Conservation (phyloP, 1,284 basidiomycete genomes). For the Sanghuangporus baumii region DNA sequence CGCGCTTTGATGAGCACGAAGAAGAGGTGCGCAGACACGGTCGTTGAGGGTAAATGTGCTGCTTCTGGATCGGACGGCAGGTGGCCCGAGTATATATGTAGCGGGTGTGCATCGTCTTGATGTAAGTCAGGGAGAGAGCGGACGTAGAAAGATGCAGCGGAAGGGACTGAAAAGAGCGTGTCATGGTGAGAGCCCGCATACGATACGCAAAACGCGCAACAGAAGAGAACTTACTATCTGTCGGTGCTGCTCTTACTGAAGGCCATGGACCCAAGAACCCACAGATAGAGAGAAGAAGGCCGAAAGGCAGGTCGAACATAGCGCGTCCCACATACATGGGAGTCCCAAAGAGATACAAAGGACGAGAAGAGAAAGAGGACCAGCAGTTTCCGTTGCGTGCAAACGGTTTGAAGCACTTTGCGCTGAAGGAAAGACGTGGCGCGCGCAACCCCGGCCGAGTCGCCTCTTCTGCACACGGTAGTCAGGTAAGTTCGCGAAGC, state of each 20-base stretch:
- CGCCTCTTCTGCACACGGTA: not conserved
- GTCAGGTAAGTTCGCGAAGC: not conserved
- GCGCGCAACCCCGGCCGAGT: not conserved
- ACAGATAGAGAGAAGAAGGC: slow-evolving; percentile 3
- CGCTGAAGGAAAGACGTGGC: not conserved
- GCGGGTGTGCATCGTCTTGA: slow-evolving; percentile 61
- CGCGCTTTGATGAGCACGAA: slow-evolving; percentile 91
- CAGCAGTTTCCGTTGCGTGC: too few species aligned
- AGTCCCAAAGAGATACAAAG: not conserved
- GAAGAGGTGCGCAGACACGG: slow-evolving; percentile 75
- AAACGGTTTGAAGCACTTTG: not conserved
- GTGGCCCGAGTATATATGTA: slow-evolving; percentile 80
- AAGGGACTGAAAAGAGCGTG: slow-evolving; percentile 43
- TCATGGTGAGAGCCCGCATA: not conserved
- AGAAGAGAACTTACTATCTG: slow-evolving; percentile 36
- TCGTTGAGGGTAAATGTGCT: slow-evolving; percentile 39
- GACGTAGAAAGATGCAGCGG: slow-evolving; percentile 84
- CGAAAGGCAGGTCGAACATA: not conserved
- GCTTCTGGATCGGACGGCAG: slow-evolving; percentile 74
- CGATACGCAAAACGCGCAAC: not conserved
- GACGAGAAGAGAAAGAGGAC: not conserved
- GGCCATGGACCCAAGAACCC: not conserved
- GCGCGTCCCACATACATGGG: not conserved
- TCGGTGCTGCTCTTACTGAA: slow-evolving; percentile 32
- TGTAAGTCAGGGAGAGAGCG: slow-evolving; percentile 70